Conservation (phyloP, 345 rosid species). For the Dipteronia dyeriana region DNA sequence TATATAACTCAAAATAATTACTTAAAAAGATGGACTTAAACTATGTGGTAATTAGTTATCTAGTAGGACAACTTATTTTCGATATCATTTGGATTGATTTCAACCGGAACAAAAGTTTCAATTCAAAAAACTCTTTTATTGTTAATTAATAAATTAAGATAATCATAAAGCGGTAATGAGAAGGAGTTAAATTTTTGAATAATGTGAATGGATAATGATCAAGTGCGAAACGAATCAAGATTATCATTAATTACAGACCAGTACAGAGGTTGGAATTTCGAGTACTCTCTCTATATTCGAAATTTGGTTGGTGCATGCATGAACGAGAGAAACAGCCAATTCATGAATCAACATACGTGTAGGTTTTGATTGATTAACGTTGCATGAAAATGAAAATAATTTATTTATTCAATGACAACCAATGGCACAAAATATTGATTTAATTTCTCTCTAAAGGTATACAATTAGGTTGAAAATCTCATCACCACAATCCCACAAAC, state of each 20-base stretch:
- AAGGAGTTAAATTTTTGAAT: neutral
- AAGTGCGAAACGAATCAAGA: neutral
- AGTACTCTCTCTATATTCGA: neutral
- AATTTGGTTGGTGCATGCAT: neutral
- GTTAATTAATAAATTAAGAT: neutral
- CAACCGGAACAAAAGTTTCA: neutral
- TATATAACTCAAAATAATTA: neutral
- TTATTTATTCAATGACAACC: neutral
- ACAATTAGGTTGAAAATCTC: neutral
- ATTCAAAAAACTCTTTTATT: neutral
- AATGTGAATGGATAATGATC: neutral
- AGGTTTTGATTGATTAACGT: neutral
- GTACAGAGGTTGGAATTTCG: too few species aligned
- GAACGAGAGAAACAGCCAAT: constrained; percentile 10
- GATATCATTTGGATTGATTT: too few species aligned
- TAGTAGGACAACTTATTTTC: too few species aligned
- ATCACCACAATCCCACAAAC: too few species aligned
- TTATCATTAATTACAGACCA: neutral
- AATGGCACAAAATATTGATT: neutral
- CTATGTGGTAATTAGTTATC: too few species aligned
- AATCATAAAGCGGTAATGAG: neutral
- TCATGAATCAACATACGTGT: neutral
- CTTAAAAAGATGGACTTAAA: too few species aligned
- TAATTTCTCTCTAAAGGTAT: neutral
- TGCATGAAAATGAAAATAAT: constrained; percentile 4